Evolutionary conservation across 495 filamentous ascomycete genomes (phyloP).

Genomic region (Trypethelium eluteriae): DNA sequence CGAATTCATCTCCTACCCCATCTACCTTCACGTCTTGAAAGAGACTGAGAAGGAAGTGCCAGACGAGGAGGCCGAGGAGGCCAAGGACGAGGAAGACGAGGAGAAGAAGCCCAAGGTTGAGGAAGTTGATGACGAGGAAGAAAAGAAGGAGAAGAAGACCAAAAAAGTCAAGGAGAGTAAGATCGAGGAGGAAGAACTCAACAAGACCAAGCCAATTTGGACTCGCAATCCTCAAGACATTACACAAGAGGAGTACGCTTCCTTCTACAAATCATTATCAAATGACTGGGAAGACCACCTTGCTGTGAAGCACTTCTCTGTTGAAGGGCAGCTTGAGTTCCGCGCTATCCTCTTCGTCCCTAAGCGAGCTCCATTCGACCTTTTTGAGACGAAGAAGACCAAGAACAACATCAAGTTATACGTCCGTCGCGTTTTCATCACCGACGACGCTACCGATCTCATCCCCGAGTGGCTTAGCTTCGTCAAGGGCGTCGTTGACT

Average conservation of each 20-base stretch:
- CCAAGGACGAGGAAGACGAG: conserved; percentile 49
- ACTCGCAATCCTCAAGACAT: conserved; percentile 96
- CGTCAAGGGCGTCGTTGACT: conserved; percentile 99
- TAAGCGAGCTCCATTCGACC: conserved; percentile 98
- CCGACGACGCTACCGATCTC: conserved; percentile 96
- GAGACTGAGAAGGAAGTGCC: conserved; percentile 98
- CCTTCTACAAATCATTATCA: conserved; percentile 99
- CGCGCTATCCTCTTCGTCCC: conserved; percentile 98
- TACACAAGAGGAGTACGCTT: conserved; percentile 89
- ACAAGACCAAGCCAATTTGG: conserved; percentile 99
- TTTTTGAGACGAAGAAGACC: conserved; percentile 99
- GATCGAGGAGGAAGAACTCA: conserved; percentile 98
- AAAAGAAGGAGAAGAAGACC: conserved; percentile 83
- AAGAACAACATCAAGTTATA: conserved; percentile 99
- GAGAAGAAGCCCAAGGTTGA: conserved; percentile 82
- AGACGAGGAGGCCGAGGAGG: conserved; percentile 87
- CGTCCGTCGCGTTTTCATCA: conserved; percentile 99
- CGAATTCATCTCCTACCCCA: conserved; percentile 99
- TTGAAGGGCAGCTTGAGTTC: conserved; percentile 99
- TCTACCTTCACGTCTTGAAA: conserved; percentile 98
- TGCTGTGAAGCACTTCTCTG: conserved; percentile 99
- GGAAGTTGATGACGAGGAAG: conserved; percentile 73
- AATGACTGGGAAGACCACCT: conserved; percentile 99
- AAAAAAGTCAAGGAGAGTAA: conserved; percentile 99
- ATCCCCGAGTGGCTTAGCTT: conserved; percentile 99